Conservation (phyloP, 225 moss, liverwort and hornwort species). For the Neckera pumila region DNA sequence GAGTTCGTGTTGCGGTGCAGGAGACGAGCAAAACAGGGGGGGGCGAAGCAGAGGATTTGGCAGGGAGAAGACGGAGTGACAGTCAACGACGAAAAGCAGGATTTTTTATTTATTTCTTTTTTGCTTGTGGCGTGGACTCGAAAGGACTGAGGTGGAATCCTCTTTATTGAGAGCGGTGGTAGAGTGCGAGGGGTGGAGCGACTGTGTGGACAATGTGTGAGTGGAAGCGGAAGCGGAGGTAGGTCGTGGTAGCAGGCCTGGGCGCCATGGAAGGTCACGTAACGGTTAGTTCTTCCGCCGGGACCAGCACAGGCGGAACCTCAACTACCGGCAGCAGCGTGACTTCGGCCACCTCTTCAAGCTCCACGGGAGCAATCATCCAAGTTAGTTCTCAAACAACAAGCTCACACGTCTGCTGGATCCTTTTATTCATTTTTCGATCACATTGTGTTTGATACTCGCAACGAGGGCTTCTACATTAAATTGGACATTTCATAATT, state of each 20-base stretch:
- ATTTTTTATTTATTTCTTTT: neutral
- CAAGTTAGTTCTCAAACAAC: conserved; percentile 20
- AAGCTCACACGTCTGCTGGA: neutral
- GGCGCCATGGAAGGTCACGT: conserved; percentile 48
- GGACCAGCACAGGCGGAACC: conserved; percentile 30
- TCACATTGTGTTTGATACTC: conserved; percentile 4
- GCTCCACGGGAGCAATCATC: conserved; percentile 35
- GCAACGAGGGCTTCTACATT: neutral
- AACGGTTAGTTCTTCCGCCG: conserved; percentile 46
- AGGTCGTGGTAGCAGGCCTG: conserved; percentile 4
- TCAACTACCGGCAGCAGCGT: conserved; percentile 36
- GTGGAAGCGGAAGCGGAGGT: conserved; percentile 11
- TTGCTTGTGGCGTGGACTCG: neutral
- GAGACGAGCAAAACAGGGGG: neutral
- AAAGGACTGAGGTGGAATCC: neutral
- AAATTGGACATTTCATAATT: neutral
- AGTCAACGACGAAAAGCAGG: neutral
- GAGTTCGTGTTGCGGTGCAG: neutral
- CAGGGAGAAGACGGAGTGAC: neutral
- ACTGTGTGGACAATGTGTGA: conserved; percentile 18
- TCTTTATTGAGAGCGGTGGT: neutral
- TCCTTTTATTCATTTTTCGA: neutral
- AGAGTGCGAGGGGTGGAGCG: neutral
- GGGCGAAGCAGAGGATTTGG: neutral
- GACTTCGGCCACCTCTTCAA: conserved; percentile 27